Conservation (phyloP, 1,139 yeast genomes). For the Candida sanyaensis region DNA sequence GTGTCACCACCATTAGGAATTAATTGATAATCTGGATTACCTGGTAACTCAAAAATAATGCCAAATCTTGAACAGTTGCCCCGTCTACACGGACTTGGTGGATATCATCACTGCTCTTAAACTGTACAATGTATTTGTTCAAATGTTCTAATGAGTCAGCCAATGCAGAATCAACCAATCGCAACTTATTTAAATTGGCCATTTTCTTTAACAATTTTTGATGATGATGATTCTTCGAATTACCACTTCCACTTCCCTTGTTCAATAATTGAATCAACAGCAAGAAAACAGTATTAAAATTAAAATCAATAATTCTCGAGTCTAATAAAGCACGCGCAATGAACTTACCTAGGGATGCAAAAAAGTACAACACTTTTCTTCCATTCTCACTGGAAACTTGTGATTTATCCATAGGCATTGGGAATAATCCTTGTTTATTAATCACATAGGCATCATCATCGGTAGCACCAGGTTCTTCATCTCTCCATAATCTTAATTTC, state of each 20-base stretch:
- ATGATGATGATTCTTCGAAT: conserved; percentile 8
- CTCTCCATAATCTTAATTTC: conserved; percentile 71
- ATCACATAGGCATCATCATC: conserved; percentile 40
- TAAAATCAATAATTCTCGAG: conserved; percentile 81
- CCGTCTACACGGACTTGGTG: conserved; percentile 38
- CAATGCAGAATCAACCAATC: conserved; percentile 59
- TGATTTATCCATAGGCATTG: conserved; percentile 55
- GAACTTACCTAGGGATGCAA: conserved; percentile 74
- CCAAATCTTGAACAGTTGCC: conserved; percentile 49
- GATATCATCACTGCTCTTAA: conserved; percentile 17
- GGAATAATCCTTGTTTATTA: conserved; percentile 64
- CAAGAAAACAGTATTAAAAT: conserved; percentile 74
- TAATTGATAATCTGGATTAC: conserved; percentile 63
- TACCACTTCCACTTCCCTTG: conserved; percentile 11
- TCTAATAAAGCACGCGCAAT: conserved; percentile 87
- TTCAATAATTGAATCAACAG: conserved; percentile 40
- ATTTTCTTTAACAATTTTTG: conserved; percentile 26
- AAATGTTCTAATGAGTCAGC: conserved; percentile 62
- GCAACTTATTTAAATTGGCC: conserved; percentile 44
- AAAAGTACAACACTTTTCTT: conserved; percentile 51
- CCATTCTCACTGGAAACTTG: conserved; percentile 37
- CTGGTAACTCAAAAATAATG: conserved; percentile 68
- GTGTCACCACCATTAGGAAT: conserved; percentile 55
- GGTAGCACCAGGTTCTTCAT: conserved; percentile 25
- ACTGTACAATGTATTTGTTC: conserved; percentile 40